phyloP scores from a whole-genome alignment of 257 asterid genomes.

The Primulina tabacum region DNA sequence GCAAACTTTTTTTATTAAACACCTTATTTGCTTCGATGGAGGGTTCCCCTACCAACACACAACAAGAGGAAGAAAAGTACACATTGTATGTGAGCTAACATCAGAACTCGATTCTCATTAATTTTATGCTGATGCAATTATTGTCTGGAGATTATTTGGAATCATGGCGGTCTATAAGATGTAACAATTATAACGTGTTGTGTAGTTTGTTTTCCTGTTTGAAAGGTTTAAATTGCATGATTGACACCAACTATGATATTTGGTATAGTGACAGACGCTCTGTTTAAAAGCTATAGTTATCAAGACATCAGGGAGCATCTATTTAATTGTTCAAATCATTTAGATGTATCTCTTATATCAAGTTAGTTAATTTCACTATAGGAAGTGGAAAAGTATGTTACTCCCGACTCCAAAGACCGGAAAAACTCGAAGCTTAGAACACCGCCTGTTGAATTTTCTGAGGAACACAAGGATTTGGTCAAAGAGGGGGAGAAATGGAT shows the following conservation, averaged over 20 bases:
- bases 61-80: neutral
- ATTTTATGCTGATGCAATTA: neutral
- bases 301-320: too few relatives aligned
- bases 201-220: too few relatives aligned
- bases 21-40: neutral
- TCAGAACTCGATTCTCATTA: neutral
- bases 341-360: neutral
- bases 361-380: neutral
- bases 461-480: conserved; percentile 29
- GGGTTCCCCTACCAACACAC: neutral
- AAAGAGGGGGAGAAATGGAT: conserved; percentile 42
- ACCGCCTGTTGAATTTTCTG: conserved; percentile 32
- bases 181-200: neutral
- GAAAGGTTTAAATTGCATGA: too few relatives aligned
- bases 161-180: neutral
- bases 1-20: neutral
- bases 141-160: neutral
- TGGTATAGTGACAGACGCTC: too few relatives aligned
- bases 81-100: neutral
- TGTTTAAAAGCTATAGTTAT: too few relatives aligned
- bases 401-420: conserved; percentile 26
- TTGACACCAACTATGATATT: too few relatives aligned
- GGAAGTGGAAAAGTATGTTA: conserved; percentile 42
- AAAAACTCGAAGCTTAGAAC: conserved; percentile 28
- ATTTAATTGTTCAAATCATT: neutral